A percentile compares a stretch with the other conserved stretches of the same genome.
Conservation (phyloP, 306 rosid genomes). For the Prinsepia uniflora region DNA sequence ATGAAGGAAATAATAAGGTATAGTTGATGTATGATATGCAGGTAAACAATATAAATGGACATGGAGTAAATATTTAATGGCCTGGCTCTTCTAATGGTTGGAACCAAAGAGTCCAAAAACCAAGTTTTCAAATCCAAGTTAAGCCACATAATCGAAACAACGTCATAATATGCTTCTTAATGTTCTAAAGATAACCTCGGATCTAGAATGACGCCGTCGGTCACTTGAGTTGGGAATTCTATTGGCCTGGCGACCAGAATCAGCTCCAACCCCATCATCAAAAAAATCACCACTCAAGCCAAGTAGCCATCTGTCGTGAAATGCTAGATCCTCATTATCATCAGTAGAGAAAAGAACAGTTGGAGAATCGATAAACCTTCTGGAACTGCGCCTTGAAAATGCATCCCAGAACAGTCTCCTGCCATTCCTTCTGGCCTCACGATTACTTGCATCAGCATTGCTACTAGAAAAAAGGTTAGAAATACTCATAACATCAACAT, state of each 20-base stretch:
- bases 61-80: not conserved
- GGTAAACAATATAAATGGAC: not conserved
- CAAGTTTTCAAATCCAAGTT: slow-evolving; percentile 5
- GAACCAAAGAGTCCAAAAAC: not conserved
- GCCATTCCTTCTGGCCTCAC: slow-evolving; percentile 69
- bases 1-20: not conserved
- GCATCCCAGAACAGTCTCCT: slow-evolving; percentile 91
- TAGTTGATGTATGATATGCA: not conserved
- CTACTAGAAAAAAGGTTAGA: slow-evolving; percentile 57
- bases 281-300: slow-evolving; percentile 72
- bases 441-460: slow-evolving; percentile 47
- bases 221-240: slow-evolving; percentile 66
- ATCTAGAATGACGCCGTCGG: slow-evolving; percentile 65
- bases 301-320: slow-evolving; percentile 86
- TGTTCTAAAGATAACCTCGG: slow-evolving; percentile 58
- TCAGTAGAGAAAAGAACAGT: slow-evolving; percentile 60
- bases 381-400: slow-evolving; percentile 75
- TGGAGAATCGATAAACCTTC: slow-evolving; percentile 78
- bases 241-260: slow-evolving; percentile 52
- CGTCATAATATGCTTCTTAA: not conserved
- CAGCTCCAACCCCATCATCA: slow-evolving; percentile 51
- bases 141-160: not conserved
- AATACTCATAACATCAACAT: slow-evolving; percentile 74
- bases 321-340: slow-evolving; percentile 56
- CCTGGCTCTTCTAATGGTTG: not conserved